Conservation (phyloP, 306 rosid genomes). For the Spatholobus suberectus region DNA sequence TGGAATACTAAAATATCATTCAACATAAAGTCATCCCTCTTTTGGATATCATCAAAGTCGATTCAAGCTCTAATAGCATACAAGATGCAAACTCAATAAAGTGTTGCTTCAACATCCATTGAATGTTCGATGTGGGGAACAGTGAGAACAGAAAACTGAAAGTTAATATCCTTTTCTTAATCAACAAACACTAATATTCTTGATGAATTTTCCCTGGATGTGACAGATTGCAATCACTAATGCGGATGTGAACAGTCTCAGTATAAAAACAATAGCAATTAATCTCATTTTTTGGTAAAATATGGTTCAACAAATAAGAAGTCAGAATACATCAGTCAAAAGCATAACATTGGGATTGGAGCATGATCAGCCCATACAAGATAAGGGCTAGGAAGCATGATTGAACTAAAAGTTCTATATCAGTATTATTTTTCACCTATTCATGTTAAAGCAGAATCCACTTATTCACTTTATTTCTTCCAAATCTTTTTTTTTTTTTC, state of each 20-base stretch:
- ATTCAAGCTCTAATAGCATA: neutral
- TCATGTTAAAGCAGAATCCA: slow-evolving; percentile 31
- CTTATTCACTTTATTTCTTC: slow-evolving; percentile 11
- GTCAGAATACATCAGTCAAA: slow-evolving; percentile 37
- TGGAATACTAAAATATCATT: slow-evolving; percentile 22
- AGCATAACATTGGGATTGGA: slow-evolving; percentile 51
- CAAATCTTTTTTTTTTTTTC: neutral
- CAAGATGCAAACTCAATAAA: slow-evolving; percentile 32
- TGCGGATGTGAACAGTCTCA: slow-evolving; percentile 21
- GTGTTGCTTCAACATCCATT: slow-evolving; percentile 25
- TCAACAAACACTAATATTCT: slow-evolving; percentile 35
- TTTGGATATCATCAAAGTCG: slow-evolving; percentile 26
- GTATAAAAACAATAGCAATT: slow-evolving; percentile 1
- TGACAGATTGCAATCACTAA: slow-evolving; percentile 12
- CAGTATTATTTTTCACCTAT: slow-evolving; percentile 20
- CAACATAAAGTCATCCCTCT: neutral
- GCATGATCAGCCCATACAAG: slow-evolving; percentile 21
- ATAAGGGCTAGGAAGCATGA: slow-evolving; percentile 33
- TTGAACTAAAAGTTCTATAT: slow-evolving; percentile 30
- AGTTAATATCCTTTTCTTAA: slow-evolving; percentile 41
- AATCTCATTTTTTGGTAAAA: slow-evolving; percentile 6
- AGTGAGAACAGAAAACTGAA: slow-evolving; percentile 13
- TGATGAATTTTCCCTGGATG: slow-evolving; percentile 6
- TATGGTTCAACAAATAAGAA: slow-evolving; percentile 33
- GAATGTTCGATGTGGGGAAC: slow-evolving; percentile 16